Evolutionary conservation across 176 grass and related monocot genomes (phyloP), one percentile per base, ranked within the genome.

Genomic region (Rhynchospora tenuis): DNA sequence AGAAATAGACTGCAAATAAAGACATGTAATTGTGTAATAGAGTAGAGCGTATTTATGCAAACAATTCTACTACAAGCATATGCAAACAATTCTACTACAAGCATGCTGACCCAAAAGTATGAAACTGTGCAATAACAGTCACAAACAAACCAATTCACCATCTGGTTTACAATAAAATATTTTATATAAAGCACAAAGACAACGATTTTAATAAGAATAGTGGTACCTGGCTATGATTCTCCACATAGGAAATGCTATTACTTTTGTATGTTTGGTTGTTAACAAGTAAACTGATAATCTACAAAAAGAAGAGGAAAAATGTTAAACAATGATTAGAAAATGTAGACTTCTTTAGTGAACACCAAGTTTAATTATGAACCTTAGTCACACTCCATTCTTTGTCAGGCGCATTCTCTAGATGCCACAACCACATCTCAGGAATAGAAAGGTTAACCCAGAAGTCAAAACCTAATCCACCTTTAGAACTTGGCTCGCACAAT

Each of bases 361-460:
- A 8, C 56, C 2, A 19, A 24, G 23, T 45, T 85, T 79, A 4
- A 61, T 78, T 61, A 69, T 60, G 87, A 69, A 97, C 94, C 91
- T 98, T 98, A 90, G 89, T 90, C 88, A 98, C 85, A 88, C 87
- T 94, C 92, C 95, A 98, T 74, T 98, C 90, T 87, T 51, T 44
- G 72, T 98, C 95, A 26, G 90, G 90, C 31, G 92, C 89, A 91
- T 94, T 98, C 91, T 98, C 92, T 78, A 98, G 89, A 90, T 94
- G 90, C 92, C 90, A 94, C 80, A 91, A 81, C 92, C 92, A 98
- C 92, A 98, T 94, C 89, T 98, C 92, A 85, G 92, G 91, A 71
- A 93, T 82, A 72, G 95, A 91, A 80, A 92, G 87, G 86, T 98
- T 98, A 83, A 92, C 89, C 87, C 86, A 98, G 79, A 90, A 98